Evolutionary conservation across 257 asterid genomes (phyloP), one percentile per base, ranked within the genome.

Genomic region (Penstemon barbatus): DNA sequence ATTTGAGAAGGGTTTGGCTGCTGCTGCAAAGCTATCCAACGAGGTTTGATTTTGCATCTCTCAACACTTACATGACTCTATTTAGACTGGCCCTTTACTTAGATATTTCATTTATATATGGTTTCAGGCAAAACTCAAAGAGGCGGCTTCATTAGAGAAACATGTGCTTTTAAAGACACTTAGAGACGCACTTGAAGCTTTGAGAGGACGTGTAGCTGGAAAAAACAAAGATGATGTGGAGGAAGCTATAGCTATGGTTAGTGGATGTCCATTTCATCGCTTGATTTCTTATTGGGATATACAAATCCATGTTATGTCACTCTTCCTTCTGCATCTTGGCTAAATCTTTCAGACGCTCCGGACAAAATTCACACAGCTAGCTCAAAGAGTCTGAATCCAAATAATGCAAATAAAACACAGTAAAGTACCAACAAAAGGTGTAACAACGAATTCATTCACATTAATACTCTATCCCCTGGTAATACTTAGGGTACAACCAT

Each of bases 221-320:
- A 83, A 59, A 83, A 89, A 89, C 89, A 85, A 81, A 79, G 97
- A 92, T 73, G 98, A 92, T 6, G 97, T 89, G 43, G 90, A 82
- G 78, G 96, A 86, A 82, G 98, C 98, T 74, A 87, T 92, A 77
- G 80, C 89, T 52, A 89, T 92, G 98, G 98, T 89, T 71, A 57
- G 95, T 78, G 71, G 7, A 56, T 71, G 61, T 57, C 11, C 51
- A 44, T 48, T 37, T 70, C 10, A 4, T 18, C 25, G 33, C 62
- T 39, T 19, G 25, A 63, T 49, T 37, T 45, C 43, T 54, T 44
- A 10, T 11, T 5, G 95, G 95, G 37, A 88, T 85, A 83, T 88
- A 88, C 5, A 88, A 84, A 79, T 88, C 92, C 84, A 86, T 88
- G 79, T 85, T 85, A 39, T 82, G 82, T 1, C 95, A 90, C 72